phyloP scores from a whole-genome alignment of 108 stramenopile genomes.

The Skeletonema potamos region DNA sequence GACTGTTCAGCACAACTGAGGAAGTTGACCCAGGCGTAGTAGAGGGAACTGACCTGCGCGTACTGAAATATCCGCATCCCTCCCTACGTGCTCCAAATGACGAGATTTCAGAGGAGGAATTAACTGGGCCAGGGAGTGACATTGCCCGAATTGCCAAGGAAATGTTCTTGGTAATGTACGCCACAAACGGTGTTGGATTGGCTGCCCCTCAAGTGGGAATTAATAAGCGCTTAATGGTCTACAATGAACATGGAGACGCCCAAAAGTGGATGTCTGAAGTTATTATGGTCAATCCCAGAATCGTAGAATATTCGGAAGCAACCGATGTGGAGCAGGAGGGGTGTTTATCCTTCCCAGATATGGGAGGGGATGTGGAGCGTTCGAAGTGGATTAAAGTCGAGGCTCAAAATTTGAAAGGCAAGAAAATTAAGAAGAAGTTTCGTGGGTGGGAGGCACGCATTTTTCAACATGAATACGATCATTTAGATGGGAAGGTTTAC shows the following conservation, averaged over 20 bases:
- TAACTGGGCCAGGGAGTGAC: constrained; percentile 50
- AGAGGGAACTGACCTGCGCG: constrained; percentile 77
- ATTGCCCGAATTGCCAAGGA: constrained; percentile 81
- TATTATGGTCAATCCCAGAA: constrained; percentile 85
- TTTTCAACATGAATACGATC: constrained; percentile 98
- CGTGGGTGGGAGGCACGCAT: constrained; percentile 81
- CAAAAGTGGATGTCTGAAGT: constrained; percentile 80
- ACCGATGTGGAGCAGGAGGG: constrained; percentile 81
- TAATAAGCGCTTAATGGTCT: constrained; percentile 92
- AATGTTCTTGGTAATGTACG: constrained; percentile 98
- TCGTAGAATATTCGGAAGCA: constrained; percentile 69
- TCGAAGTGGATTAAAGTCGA: constrained; percentile 94
- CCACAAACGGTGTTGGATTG: constrained; percentile 89
- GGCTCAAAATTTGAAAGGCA: constrained; percentile 78
- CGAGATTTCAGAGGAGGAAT: constrained; percentile 68
- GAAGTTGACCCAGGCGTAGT: constrained; percentile 85
- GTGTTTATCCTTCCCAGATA: constrained; percentile 92
- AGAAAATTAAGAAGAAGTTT: constrained; percentile 87
- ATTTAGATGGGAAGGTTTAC: constrained; percentile 88
- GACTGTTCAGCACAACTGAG: constrained; percentile 34
- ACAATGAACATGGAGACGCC: constrained; percentile 87
- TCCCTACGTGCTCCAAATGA: constrained; percentile 75
- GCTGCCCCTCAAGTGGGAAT: constrained; percentile 92
- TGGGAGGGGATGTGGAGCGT: constrained; percentile 82
- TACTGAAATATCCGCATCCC: constrained; percentile 95